Conservation (phyloP, 2,329 filamentous ascomycete species). For the Grosmannia huntii region DNA sequence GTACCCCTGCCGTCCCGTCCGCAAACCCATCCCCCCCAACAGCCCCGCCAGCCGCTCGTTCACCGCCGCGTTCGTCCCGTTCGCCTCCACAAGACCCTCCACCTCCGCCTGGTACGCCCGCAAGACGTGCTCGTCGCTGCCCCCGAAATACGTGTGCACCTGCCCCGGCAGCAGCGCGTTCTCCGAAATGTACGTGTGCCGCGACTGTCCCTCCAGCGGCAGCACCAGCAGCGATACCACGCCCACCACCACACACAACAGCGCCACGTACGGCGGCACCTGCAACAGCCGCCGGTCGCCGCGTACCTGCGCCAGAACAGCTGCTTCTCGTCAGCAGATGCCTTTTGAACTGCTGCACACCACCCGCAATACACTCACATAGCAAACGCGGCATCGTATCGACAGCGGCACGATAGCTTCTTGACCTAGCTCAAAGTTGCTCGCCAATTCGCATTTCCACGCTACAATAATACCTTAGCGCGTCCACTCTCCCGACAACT, state of each 20-base stretch:
- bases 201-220: constrained; percentile 80
- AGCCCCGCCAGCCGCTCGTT: constrained; percentile 65
- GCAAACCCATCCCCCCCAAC: constrained; percentile 67
- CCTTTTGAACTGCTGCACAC: too few species aligned
- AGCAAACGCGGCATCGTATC: constrained; percentile 39
- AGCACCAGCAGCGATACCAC: constrained; percentile 83
- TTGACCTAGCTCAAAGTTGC: not conserved
- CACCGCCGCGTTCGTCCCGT: constrained; percentile 41
- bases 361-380: constrained; percentile 30
- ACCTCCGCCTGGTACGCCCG: constrained; percentile 81
- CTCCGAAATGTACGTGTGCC: constrained; percentile 90
- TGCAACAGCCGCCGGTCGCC: constrained; percentile 71
- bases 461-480: too few species aligned
- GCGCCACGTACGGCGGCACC: constrained; percentile 76
- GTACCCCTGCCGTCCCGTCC: constrained; percentile 80
- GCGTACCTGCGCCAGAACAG: constrained; percentile 55
- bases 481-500: not conserved
- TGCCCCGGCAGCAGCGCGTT: constrained; percentile 92
- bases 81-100: constrained; percentile 38
- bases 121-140: constrained; percentile 91
- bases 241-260: constrained; percentile 72
- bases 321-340: constrained; percentile 20
- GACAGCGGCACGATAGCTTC: not conserved
- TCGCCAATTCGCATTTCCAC: too few species aligned
- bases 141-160: constrained; percentile 94